Evolutionary conservation across 2,329 filamentous ascomycete genomes (phyloP).

Genomic region (Bipolaris zeicola): DNA sequence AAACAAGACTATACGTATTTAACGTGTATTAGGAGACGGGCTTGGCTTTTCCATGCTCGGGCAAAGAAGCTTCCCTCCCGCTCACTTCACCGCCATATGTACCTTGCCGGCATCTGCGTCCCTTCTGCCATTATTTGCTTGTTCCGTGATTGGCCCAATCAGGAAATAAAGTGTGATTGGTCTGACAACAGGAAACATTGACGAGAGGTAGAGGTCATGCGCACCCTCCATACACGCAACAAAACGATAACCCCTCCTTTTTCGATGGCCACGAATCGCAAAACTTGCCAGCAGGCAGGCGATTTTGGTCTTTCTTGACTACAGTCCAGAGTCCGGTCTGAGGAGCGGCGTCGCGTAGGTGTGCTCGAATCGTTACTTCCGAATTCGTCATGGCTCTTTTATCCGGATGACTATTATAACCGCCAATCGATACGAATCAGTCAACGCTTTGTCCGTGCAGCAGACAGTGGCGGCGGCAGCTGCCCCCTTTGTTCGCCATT

Average conservation of each 20-base stretch:
- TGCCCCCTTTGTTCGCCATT: slow-evolving; percentile 2
- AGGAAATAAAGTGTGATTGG: background rate
- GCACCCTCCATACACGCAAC: slow-evolving; percentile 1
- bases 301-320: background rate
- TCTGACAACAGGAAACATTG: slow-evolving; percentile 7
- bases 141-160: background rate
- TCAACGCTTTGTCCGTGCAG: slow-evolving; percentile 1
- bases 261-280: slow-evolving; percentile 2
- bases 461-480: background rate
- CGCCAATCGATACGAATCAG: slow-evolving; percentile 2
- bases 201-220: slow-evolving; percentile 8
- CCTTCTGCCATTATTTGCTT: slow-evolving; percentile 2
- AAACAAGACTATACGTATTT: background rate
- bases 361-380: background rate
- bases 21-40: background rate
- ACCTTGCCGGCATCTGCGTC: slow-evolving; percentile 7
- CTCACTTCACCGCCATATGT: slow-evolving; percentile 13
- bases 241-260: no score
- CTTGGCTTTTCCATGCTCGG: slow-evolving; percentile 1
- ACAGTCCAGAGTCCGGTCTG: background rate
- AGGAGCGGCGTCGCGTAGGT: no score
- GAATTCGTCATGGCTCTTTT: slow-evolving; percentile 1
- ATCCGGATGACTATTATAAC: background rate
- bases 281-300: background rate
- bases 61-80: background rate